Base-by-base conservation (phyloP, 805 yeast species). In the Lipomyces spencermartinsiae region DNA sequence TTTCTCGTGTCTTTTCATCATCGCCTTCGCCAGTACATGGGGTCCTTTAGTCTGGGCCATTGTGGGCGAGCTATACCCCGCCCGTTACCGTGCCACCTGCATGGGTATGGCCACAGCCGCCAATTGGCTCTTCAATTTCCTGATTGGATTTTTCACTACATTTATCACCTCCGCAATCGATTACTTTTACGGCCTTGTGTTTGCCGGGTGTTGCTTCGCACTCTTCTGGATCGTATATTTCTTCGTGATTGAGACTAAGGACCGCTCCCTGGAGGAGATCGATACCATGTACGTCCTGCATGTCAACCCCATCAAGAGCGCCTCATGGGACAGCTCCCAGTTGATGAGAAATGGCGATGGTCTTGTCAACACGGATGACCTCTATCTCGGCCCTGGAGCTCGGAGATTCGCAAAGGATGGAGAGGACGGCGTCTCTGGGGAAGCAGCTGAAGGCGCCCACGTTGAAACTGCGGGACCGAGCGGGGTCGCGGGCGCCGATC, bases 1-100 rank as follows among this genome's bases (percentile, higher is more conserved):
- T 33, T 83, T 84, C 73, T 78, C 83, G 3, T 85, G 86, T 76
- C 71, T 85, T 68, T 91, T 89, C 77, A 88, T 91, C 72, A 87
- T 88, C 64, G 88, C 88, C 77, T 89, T 89, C 80, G 95, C 95
- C 12, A 83, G 91, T 2, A 85, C 94, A 29, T 91, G 95, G 94
- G 94, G 94, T 77, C 92, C 95, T 53, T 86, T 85, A 70, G 87
- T 86, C 57, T 91, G 93, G 93, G 90, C 86, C 60, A 77, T 85
- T 65, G 78, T 81, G 74, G 86, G 87, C 74, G 89, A 86, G 74
- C 80, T 85, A 60, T 90, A 85, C 83, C 92, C 93, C 71, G 85
- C 90, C 64, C 86, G 89, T 77, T 86, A 88, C 71, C 82, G 91
- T 77, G 85, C 88, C 58, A 80, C 86, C 57, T 82, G 87, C 59